Evolutionary conservation across 371 early-diverging fungal genomes (phyloP), one percentile per base, ranked within the genome.

Genomic region (Zancudomyces culisetae): DNA sequence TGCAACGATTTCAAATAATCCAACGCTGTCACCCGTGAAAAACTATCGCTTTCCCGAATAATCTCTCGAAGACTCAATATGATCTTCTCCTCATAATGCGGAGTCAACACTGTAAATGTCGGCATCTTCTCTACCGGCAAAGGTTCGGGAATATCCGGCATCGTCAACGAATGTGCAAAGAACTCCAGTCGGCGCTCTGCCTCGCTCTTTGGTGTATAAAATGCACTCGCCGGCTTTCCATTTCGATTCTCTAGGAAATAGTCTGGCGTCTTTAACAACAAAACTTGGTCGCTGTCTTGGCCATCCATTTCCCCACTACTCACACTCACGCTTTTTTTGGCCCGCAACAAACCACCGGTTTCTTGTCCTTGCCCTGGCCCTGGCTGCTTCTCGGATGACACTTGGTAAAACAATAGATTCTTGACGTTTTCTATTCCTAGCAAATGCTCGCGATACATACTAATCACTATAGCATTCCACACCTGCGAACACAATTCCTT

Each of bases 61-160:
- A 89, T 83, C 64, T 89, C 89, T 23, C 83, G 72, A 40, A 88
- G 68, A 1, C 81, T 75, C 51, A 89, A 66, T 22, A 90, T 63
- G 21, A 87, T 83, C 66, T 87, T 88, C 64, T 90, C 90, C 30
- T 81, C 77, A 61, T 85, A 90, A 57, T 90, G 91, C 20, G 91
- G 91, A 48, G 82, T 82, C 27, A 90, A 64, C 2, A 89, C 89
- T 0, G 88, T 88, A 28, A 89, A 85, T 1, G 85, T 76, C 0
- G 91, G 91, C 85, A 87, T 85, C 50, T 77, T 76, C 39, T 80
- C 78, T 3, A 89, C 80, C 0, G 88, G 83, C 19, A 83, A 65
- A 1, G 90, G 83, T 56, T 80, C 78, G 0, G 88, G 90, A 57
- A 90, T 80, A 2, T 79, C 75, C 1, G 83, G n/a, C 1, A 83